phyloP scores from a whole-genome alignment of 1,139 yeast genomes.

The Lodderomyces metapsilosis region DNA sequence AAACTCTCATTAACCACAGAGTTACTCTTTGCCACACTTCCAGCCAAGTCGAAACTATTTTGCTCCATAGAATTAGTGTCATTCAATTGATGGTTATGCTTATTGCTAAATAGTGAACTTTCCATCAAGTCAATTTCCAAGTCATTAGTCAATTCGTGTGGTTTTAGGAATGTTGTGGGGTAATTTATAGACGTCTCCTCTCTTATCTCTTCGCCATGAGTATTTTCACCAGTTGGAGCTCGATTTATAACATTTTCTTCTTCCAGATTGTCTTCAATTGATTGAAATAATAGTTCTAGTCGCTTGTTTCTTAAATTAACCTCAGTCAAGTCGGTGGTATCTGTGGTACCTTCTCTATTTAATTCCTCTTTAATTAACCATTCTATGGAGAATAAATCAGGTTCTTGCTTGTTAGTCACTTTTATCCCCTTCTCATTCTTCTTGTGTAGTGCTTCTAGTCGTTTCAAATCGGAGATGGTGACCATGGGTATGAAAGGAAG shows the following conservation, averaged over 20 bases:
- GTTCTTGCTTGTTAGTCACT: constrained; percentile 2
- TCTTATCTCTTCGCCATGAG: background rate
- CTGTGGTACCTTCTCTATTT: background rate
- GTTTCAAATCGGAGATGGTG: constrained; percentile 11
- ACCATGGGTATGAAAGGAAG: constrained; percentile 13
- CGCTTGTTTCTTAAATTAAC: constrained; percentile 8
- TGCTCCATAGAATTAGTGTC: constrained; percentile 1
- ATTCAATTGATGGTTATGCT: background rate
- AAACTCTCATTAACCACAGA: background rate
- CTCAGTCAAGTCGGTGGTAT: constrained; percentile 1
- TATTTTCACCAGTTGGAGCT: background rate
- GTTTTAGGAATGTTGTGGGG: constrained; percentile 11
- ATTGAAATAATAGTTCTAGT: constrained; percentile 1
- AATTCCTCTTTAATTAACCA: constrained; percentile 10
- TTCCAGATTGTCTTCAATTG: constrained; percentile 1
- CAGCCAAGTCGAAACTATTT: background rate
- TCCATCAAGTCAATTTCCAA: constrained; percentile 12
- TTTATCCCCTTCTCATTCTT: constrained; percentile 6
- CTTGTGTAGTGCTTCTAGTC: constrained; percentile 8
- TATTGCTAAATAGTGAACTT: constrained; percentile 7
- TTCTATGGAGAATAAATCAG: constrained; percentile 9
- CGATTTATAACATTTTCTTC: background rate
- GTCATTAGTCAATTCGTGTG: constrained; percentile 14
- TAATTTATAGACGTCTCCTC: constrained; percentile 7
- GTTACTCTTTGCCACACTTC: background rate